Evolutionary conservation across 2,329 filamentous ascomycete genomes (phyloP).

Genomic region (Colletotrichum lini): DNA sequence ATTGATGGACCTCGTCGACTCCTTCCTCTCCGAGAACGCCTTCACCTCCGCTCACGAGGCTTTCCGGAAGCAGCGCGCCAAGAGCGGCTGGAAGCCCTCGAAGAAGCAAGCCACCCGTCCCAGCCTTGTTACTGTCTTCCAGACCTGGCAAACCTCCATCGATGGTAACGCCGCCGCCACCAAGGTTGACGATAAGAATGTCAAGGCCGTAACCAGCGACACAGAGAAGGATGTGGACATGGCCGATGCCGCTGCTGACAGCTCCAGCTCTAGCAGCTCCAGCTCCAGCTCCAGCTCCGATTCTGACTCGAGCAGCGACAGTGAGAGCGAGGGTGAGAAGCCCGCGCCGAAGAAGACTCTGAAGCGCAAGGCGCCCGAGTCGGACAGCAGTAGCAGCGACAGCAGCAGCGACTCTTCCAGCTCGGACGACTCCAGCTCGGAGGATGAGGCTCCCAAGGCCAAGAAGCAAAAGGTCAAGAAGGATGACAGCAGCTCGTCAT

Average conservation of each 20-base stretch:
- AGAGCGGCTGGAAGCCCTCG: conserved; percentile 62
- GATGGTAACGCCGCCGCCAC: conserved; percentile 43
- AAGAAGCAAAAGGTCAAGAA: conserved; percentile 68
- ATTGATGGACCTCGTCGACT: conserved; percentile 76
- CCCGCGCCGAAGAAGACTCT: conserved; percentile 47
- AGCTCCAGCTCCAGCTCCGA: conserved; percentile 54
- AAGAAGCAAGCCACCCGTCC: conserved; percentile 46
- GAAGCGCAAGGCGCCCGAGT: conserved; percentile 58
- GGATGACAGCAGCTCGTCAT: conserved; percentile 51
- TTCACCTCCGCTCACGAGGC: conserved; percentile 73
- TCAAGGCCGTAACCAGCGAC: conserved; percentile 45
- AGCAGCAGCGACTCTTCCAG: conserved; percentile 50
- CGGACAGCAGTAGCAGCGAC: conserved; percentile 44
- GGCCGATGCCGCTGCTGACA: conserved; percentile 57
- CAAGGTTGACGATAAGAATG: conserved; percentile 40
- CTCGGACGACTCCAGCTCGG: conserved; percentile 60
- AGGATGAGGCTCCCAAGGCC: conserved; percentile 61
- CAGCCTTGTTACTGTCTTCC: conserved; percentile 63
- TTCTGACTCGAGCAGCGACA: conserved; percentile 48
- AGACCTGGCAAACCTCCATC: conserved; percentile 61
- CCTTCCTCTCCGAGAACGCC: conserved; percentile 77
- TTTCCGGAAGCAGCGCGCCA: conserved; percentile 74
- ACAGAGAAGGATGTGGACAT: conserved; percentile 61
- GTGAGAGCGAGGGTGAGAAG: conserved; percentile 39
- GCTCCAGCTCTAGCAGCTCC: conserved; percentile 53